phyloP scores from a whole-genome alignment of 495 filamentous ascomycete genomes.

The Aspergillus mulundensis region DNA sequence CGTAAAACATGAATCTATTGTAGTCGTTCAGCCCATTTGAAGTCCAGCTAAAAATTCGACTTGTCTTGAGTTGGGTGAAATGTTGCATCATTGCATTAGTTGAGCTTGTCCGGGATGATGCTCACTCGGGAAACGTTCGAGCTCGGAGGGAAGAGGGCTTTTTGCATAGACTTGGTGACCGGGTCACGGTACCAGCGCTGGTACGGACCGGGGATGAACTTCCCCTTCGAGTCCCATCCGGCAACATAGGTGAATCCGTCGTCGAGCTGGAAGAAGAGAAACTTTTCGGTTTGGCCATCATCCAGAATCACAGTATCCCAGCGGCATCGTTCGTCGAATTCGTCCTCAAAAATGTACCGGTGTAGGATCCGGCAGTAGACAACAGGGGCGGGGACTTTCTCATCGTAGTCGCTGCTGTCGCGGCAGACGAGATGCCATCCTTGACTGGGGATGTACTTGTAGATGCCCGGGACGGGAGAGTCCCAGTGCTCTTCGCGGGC shows the following conservation, averaged over 20 bases:
- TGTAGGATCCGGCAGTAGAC: constrained; percentile 48
- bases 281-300: constrained; percentile 31
- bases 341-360: constrained; percentile 43
- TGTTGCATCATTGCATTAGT: constrained; percentile 12
- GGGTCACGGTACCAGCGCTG: constrained; percentile 42
- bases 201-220: constrained; percentile 44
- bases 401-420: constrained; percentile 34
- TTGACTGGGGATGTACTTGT: constrained; percentile 40
- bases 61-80: no score
- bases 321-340: constrained; percentile 41
- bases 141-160: constrained; percentile 35
- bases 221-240: constrained; percentile 41
- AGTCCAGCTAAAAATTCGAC: no score
- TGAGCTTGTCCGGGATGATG: constrained; percentile 32
- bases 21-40: not conserved
- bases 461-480: constrained; percentile 42
- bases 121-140: constrained; percentile 40
- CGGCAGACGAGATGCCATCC: constrained; percentile 44
- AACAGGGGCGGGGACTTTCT: constrained; percentile 37
- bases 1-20: not conserved
- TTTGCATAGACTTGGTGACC: constrained; percentile 38
- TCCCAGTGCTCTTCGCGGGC: constrained; percentile 44
- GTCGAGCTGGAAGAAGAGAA: constrained; percentile 43
- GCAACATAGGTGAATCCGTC: constrained; percentile 42
- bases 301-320: constrained; percentile 36